A percentile compares a stretch with the other conserved stretches of the same genome.
Evolutionary conservation across 192 early-diverging fungal species (phyloP).

Genomic region (Entomortierella lignicola): DNA sequence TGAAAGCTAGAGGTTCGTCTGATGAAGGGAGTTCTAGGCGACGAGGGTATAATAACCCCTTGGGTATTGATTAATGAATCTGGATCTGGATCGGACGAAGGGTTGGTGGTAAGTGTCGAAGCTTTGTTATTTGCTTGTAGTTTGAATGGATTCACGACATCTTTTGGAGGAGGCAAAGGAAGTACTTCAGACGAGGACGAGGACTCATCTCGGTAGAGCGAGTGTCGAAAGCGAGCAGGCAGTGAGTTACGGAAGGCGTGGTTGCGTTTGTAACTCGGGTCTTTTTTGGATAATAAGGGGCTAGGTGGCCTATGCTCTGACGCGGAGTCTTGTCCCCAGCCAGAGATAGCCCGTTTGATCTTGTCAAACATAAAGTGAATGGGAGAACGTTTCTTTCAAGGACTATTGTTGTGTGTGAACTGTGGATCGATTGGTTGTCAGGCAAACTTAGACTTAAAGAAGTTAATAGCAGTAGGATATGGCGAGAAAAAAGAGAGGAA

Average conservation of each 20-base stretch:
- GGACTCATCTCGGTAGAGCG: constrained; percentile 15
- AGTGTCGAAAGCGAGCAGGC: constrained; percentile 29
- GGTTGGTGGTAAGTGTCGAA: neutral
- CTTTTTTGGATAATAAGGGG: constrained; percentile 6
- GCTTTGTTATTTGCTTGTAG: neutral
- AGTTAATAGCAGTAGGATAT: no score
- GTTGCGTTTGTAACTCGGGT: constrained; percentile 1
- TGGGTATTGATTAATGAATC: no score
- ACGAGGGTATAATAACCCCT: no score
- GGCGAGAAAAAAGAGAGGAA: neutral
- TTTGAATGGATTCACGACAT: neutral
- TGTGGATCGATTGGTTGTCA: neutral
- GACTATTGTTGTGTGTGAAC: no score
- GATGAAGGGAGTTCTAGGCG: constrained; percentile 31
- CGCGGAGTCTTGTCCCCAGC: constrained; percentile 33
- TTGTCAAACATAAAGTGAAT: constrained; percentile 40
- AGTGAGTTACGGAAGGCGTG: constrained; percentile 33
- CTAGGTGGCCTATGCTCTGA: constrained; percentile 1
- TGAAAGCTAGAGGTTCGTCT: constrained; percentile 47
- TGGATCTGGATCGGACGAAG: neutral
- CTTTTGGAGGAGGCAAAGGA: constrained; percentile 20
- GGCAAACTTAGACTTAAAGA: no score
- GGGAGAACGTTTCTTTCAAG: neutral
- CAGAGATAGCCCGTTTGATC: constrained; percentile 51
- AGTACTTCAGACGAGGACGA: constrained; percentile 33